Evolutionary conservation across 2,329 filamentous ascomycete genomes (phyloP), one percentile per base, ranked within the genome.

Genomic region (Aspergillus floridensis): DNA sequence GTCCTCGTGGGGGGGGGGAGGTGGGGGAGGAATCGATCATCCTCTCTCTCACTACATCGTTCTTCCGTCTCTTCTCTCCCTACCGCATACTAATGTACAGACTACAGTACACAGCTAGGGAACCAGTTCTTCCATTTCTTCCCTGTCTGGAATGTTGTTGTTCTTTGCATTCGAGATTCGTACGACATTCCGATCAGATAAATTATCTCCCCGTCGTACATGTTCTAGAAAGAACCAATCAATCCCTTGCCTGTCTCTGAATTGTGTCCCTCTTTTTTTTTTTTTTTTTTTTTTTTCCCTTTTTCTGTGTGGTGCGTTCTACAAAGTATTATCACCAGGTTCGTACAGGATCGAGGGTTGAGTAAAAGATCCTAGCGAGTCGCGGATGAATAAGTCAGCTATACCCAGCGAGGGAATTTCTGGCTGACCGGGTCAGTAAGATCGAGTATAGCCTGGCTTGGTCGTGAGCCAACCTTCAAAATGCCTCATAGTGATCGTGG

Each of bases 161-260:
- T 19, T n/a, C 5, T 19, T n/a, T 51, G 7, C 26, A 29, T 29
- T 50, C 47, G 24, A 61, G 59, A 63, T 63, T 59, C 57, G 61
- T 63, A 57, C 55, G 44, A 63, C 61, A 61, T 63, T 61, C 58
- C 57, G 52, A 59, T 59, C 57, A 58, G 56, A 58, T 49, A 48
- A 53, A 56, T 56, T 59, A 56, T 48, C 35, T 55, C 41, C 29
- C 41, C 26, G 29, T 49, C 26, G 29, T 49, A 38, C 41, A 53
- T 50, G 51, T 53, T 53, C 56, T 49, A 53, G 56, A 58, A 58
- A 32, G 24, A 46, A 48, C 47, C 41, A 46, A 31, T n/a, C 16
- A 48, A 6, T 46, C 52, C 53, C 53, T 55, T 48, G 32, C 53
- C 47, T 48, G 22, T 10, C 3, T 16, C 3, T 29, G 19, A 14